Evolutionary conservation across 2,329 filamentous ascomycete genomes (phyloP).

Genomic region (Escovopsis sp.): DNA sequence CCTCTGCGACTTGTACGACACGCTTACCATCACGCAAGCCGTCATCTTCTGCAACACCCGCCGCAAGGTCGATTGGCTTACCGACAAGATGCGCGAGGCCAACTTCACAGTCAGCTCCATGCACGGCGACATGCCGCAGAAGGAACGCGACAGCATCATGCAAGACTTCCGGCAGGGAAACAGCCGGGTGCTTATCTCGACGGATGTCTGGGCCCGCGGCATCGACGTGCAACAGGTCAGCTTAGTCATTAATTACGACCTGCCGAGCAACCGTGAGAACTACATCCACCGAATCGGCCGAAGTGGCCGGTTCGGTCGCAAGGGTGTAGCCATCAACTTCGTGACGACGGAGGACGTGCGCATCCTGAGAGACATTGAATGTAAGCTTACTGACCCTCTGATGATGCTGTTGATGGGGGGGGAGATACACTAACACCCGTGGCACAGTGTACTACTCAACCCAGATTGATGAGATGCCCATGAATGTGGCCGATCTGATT

Average conservation of each 20-base stretch:
- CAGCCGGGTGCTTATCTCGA: constrained; percentile 90
- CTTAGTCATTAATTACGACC: constrained; percentile 96
- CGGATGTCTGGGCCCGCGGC: constrained; percentile 93
- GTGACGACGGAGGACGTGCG: constrained; percentile 96
- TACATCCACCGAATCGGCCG: constrained; percentile 98
- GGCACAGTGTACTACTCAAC: constrained; percentile 79
- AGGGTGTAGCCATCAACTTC: constrained; percentile 99
- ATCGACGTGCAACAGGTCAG: constrained; percentile 99
- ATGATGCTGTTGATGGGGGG: background rate
- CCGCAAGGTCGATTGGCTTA: constrained; percentile 98
- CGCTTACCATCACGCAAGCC: constrained; percentile 93
- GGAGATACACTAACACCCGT: background rate
- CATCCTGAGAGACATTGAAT: constrained; percentile 91
- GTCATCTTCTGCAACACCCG: constrained; percentile 99
- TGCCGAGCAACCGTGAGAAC: constrained; percentile 97
- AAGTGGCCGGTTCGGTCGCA: constrained; percentile 88
- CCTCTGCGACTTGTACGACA: constrained; percentile 96
- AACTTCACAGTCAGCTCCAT: constrained; percentile 98
- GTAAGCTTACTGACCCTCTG: constrained; percentile 34
- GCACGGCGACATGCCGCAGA: constrained; percentile 99
- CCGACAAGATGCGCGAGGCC: constrained; percentile 97
- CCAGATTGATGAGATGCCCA: constrained; percentile 97
- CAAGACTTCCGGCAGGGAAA: constrained; percentile 96
- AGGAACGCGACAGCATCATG: constrained; percentile 98
- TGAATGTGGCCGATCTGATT: constrained; percentile 65